Evolutionary conservation across 768 basidiomycete genomes (phyloP), one percentile per base, ranked within the genome.

Genomic region (Naganishia onofrii): DNA sequence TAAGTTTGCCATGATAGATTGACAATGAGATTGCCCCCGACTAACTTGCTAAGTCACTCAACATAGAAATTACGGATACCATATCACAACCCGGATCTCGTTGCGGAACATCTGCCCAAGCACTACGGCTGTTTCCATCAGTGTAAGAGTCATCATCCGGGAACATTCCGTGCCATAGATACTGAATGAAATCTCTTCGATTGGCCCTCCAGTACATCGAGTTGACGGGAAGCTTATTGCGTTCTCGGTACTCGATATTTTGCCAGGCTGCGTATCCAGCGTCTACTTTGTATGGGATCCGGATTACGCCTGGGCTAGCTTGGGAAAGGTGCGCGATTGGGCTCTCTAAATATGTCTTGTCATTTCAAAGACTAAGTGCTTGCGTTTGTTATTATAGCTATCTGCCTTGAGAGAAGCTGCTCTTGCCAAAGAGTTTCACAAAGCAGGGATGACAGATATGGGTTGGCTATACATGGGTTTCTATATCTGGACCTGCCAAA

Each of bases 41-140:
- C 46, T 36, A 28, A n/a, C 9, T 6, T 44, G 60, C 6, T 26
- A 2, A 28, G 7, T 23, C n/a, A n/a, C 8, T 31, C 6, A 57
- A 31, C 34, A n/a, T n/a, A 66, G 65, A 66, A 66, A 66, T 48
- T 28, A 28, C 65, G 65, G 8, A 51, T 66, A 52, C 65, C 65
- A 21, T 66, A 66, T 42, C 65, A 48, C 0, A 32, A 36, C 28
- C 48, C 48, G 23, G 19, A 32, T 0, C 51, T 74, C 0, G 51
- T 57, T 52, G 86, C 88, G 21, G 68, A 71, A 2, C 85, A 89
- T 75, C 84, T 95, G 12, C 93, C 93, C 0, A 76, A 70, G n/a
- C 81, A 86, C 19, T 97, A 92, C 80, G 95, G 95, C n/a, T 89
- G 91, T 28, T 91, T 92, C 79, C 95, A 98, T 76, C 92, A 93